These are phyloP conservation scores for Lophium mytilinum DNA, from an alignment of 495 filamentous ascomycete genomes.

Conservation along the genomic window DNA sequence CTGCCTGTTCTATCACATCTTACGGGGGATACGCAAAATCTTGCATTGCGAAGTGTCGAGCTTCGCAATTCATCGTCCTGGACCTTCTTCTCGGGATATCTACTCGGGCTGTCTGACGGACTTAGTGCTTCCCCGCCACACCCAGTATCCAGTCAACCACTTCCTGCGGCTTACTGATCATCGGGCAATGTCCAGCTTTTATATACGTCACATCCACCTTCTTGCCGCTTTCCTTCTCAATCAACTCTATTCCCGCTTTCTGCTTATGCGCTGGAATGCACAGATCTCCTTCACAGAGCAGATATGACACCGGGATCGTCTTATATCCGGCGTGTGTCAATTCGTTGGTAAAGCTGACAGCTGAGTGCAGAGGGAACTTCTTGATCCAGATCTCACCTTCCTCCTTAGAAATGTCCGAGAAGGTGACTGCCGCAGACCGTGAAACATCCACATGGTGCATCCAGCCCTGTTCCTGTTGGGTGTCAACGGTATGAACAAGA, in stretches of 20 bases:
- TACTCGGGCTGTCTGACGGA: background rate
- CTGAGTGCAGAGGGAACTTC: slow-evolving; percentile 7
- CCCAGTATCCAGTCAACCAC: slow-evolving; percentile 10
- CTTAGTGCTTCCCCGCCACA: background rate
- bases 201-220: slow-evolving; percentile 23
- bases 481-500: background rate
- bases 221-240: slow-evolving; percentile 14
- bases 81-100: background rate
- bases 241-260: slow-evolving; percentile 12
- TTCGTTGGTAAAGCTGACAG: slow-evolving; percentile 1
- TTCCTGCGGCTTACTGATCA: background rate
- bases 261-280: background rate
- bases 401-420: slow-evolving; percentile 1
- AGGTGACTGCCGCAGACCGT: background rate
- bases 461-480: slow-evolving; percentile 2
- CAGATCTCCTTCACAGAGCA: slow-evolving; percentile 15
- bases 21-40: no score
- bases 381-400: slow-evolving; percentile 7
- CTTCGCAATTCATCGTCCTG: background rate
- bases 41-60: no score
- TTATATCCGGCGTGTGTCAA: slow-evolving; percentile 20
- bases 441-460: slow-evolving; percentile 2
- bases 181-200: slow-evolving; percentile 13
- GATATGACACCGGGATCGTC: slow-evolving; percentile 21
- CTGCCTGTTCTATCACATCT: no score